Percentiles rank a stretch among this genome's conserved stretches.
These are phyloP conservation scores for Butyriboletus loyo DNA, from an alignment of 768 basidiomycete species.

Conservation along the genomic window DNA sequence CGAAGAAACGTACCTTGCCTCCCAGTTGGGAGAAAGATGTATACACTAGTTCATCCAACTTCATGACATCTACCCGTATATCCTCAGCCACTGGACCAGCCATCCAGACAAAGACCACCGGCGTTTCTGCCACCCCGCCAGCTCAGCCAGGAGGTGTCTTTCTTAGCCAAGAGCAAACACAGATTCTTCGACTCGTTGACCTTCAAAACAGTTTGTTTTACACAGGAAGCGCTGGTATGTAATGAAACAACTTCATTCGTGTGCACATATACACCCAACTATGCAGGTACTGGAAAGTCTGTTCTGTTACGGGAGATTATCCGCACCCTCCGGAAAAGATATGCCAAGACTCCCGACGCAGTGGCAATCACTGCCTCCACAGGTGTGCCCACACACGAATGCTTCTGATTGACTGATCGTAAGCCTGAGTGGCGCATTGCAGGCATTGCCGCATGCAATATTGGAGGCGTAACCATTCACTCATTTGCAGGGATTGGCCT, in stretches of 20 bases:
- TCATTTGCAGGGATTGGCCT: slow-evolving; percentile 95
- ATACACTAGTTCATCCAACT: slow-evolving; percentile 36
- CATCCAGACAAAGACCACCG: slow-evolving; percentile 5
- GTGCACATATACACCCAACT: slow-evolving; percentile 14
- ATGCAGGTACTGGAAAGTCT: slow-evolving; percentile 90
- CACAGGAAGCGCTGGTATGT: slow-evolving; percentile 92
- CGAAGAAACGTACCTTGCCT: slow-evolving; percentile 61
- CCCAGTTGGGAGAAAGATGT: slow-evolving; percentile 42
- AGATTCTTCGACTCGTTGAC: slow-evolving; percentile 76
- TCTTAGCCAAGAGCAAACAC: slow-evolving; percentile 83
- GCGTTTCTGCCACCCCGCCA: slow-evolving; percentile 5
- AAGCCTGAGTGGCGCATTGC: not conserved
- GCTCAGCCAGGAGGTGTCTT: slow-evolving; percentile 42
- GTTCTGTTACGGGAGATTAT: slow-evolving; percentile 93
- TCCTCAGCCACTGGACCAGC: slow-evolving; percentile 15
- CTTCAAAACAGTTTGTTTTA: slow-evolving; percentile 83
- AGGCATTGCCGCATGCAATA: slow-evolving; percentile 97
- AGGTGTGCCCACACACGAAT: slow-evolving; percentile 41
- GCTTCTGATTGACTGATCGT: not conserved
- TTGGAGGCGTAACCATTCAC: slow-evolving; percentile 93
- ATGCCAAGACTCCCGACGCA: slow-evolving; percentile 56
- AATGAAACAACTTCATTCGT: slow-evolving; percentile 2
- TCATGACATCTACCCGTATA: slow-evolving; percentile 14
- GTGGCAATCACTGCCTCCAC: slow-evolving; percentile 95
- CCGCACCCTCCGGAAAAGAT: slow-evolving; percentile 57